These are phyloP conservation scores for Eremothecium gossypii DNA, from an alignment of 1,139 yeast genomes.

Conservation along the genomic window DNA sequence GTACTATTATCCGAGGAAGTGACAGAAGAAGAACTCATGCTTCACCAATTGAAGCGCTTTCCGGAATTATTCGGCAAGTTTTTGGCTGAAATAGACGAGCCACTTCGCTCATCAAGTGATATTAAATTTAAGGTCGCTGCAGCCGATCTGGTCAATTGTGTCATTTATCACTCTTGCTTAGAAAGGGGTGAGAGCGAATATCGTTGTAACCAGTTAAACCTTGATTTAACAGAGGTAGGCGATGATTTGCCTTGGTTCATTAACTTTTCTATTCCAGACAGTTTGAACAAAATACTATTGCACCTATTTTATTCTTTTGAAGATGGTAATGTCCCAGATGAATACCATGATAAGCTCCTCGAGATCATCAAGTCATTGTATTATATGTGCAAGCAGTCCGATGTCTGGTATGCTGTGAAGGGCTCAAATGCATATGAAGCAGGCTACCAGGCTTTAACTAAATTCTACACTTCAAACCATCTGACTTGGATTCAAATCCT, in stretches of 20 bases:
- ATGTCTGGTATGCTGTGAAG: conserved; percentile 26
- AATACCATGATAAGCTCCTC: conserved; percentile 19
- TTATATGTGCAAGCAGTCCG: conserved; percentile 29
- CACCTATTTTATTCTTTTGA: conserved; percentile 17
- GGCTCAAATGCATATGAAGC: conserved; percentile 18
- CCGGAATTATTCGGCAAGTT: conserved; percentile 34
- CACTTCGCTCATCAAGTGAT: conserved; percentile 13
- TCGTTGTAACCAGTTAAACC: conserved; percentile 25
- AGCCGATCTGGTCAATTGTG: conserved; percentile 32
- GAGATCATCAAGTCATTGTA: conserved; percentile 30
- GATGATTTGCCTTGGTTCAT: conserved; percentile 32
- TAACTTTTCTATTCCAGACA: conserved; percentile 16
- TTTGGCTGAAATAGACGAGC: conserved; percentile 24
- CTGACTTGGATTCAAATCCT: conserved; percentile 47
- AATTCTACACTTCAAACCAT: conserved; percentile 26
- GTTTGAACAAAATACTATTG: conserved; percentile 27
- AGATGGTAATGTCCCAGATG: conserved; percentile 2
- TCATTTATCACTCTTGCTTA: conserved; percentile 35
- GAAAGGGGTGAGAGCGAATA: conserved; percentile 37
- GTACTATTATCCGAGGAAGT: conserved; percentile 11
- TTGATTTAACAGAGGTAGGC: conserved; percentile 22
- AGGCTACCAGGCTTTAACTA: conserved; percentile 14
- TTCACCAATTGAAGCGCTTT: conserved; percentile 30
- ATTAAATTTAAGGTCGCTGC: conserved; percentile 27
- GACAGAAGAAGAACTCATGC: conserved; percentile 15